phyloP scores from a whole-genome alignment of 768 basidiomycete genomes.

The Mycena galopus region DNA sequence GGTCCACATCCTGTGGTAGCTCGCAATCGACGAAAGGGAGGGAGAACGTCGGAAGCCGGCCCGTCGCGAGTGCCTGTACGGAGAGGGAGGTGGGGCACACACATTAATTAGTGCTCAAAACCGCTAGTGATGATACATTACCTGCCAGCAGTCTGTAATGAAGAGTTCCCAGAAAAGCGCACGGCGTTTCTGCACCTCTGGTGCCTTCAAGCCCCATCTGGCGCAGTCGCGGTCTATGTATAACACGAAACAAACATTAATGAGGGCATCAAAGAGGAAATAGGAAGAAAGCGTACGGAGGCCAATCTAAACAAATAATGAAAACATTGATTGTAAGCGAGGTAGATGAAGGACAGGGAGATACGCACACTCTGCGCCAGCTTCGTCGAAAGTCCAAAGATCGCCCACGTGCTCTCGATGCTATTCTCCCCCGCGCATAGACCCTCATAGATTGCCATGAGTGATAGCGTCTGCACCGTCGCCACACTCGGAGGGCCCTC shows the following conservation, averaged over 20 bases:
- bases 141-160: slow-evolving; percentile 83
- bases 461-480: slow-evolving; percentile 74
- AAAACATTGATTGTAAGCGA: slow-evolving; percentile 5
- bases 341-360: background rate
- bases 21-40: slow-evolving; percentile 82
- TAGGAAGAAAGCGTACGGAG: slow-evolving; percentile 63
- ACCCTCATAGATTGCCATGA: slow-evolving; percentile 82
- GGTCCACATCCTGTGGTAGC: slow-evolving; percentile 70
- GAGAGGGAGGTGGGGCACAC: background rate
- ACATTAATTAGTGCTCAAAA: background rate
- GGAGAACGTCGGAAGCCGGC: slow-evolving; percentile 76
- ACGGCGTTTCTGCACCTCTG: slow-evolving; percentile 79
- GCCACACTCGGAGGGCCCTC: slow-evolving; percentile 80
- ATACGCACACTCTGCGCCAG: slow-evolving; percentile 75
- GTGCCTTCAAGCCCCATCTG: slow-evolving; percentile 71
- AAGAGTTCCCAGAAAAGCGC: slow-evolving; percentile 82
- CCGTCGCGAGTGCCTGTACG: slow-evolving; percentile 74
- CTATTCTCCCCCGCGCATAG: slow-evolving; percentile 76
- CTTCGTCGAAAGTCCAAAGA: slow-evolving; percentile 75
- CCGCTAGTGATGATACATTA: slow-evolving; percentile 38
- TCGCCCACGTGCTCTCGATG: slow-evolving; percentile 76
- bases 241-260: slow-evolving; percentile 15
- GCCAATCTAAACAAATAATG: slow-evolving; percentile 63
- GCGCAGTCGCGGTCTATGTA: slow-evolving; percentile 83
- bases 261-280: background rate